Evolutionary conservation across 2,329 filamentous ascomycete species (phyloP).

Genomic region (Ceratocystis harringtonii): DNA sequence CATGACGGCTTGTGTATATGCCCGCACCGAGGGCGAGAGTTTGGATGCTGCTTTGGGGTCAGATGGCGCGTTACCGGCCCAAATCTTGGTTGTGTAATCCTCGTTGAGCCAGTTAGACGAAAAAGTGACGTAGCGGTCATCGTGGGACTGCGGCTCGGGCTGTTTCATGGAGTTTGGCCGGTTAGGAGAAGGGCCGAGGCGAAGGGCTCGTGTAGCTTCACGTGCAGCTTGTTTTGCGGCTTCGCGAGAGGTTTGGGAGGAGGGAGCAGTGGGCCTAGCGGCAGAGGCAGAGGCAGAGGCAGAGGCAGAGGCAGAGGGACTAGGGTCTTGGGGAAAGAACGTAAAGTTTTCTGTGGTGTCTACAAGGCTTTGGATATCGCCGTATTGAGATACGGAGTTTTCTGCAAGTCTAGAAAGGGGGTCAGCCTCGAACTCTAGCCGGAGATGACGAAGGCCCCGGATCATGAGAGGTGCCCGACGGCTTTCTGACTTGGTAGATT

Average conservation of each 20-base stretch:
- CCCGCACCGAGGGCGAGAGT: slow-evolving; percentile 13
- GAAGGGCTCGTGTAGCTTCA: slow-evolving; percentile 12
- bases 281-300: slow-evolving; percentile 10
- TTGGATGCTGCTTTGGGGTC: background rate
- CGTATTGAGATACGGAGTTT: slow-evolving; percentile 24
- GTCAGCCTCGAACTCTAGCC: slow-evolving; percentile 40
- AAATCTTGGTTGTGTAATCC: slow-evolving; percentile 22
- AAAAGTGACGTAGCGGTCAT: slow-evolving; percentile 17
- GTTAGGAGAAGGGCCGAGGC: slow-evolving; percentile 13
- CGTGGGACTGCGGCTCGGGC: slow-evolving; percentile 1
- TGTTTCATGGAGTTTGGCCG: slow-evolving; percentile 5
- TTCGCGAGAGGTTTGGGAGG: background rate
- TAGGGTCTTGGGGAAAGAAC: slow-evolving; percentile 28
- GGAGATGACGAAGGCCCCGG: slow-evolving; percentile 37
- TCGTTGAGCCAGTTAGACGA: slow-evolving; percentile 21
- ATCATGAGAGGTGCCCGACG: slow-evolving; percentile 31
- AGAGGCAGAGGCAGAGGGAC: slow-evolving; percentile 15
- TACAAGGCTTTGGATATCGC: slow-evolving; percentile 31
- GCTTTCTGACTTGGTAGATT: slow-evolving; percentile 19
- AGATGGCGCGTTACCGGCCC: slow-evolving; percentile 23
- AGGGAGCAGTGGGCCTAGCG: background rate
- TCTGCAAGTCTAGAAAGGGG: slow-evolving; percentile 21
- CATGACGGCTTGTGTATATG: slow-evolving; percentile 25
- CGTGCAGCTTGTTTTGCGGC: slow-evolving; percentile 15
- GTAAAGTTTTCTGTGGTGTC: slow-evolving; percentile 30